Evolutionary conservation across 73 alveolate species (phyloP).

Genomic region (Diophrys sp.): DNA sequence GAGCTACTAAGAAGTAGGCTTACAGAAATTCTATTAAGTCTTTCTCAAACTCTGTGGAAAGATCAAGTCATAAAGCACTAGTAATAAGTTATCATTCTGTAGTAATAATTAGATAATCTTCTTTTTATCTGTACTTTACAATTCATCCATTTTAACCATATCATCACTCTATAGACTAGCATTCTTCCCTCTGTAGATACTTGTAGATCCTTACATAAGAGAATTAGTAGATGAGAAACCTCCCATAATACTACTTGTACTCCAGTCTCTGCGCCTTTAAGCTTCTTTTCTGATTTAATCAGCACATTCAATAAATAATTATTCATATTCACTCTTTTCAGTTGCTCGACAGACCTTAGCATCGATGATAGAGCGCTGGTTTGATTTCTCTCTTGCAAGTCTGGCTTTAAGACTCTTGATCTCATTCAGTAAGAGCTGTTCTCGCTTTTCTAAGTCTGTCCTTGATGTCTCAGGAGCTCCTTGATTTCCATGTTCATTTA

Average conservation of each 20-base stretch:
- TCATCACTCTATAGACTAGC: background rate
- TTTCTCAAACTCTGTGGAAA: background rate
- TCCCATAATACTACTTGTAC: background rate
- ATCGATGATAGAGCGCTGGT: background rate
- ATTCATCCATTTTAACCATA: background rate
- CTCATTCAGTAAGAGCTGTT: background rate
- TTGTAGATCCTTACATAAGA: too few species aligned
- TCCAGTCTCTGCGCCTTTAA: background rate
- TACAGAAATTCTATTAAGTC: background rate
- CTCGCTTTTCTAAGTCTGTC: background rate
- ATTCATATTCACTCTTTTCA: background rate
- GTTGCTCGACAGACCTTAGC: background rate
- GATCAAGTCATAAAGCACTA: background rate
- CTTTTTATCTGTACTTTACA: background rate
- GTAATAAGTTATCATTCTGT: background rate
- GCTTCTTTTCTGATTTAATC: background rate
- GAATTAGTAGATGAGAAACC: background rate
- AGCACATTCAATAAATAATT: background rate
- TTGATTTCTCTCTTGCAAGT: background rate
- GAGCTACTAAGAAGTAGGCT: too few species aligned
- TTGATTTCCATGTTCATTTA: background rate
- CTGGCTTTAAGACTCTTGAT: background rate
- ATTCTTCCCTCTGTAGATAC: background rate
- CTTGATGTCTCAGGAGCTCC: background rate
- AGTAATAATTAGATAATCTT: background rate